Percentiles rank a stretch among this genome's conserved stretches.
Evolutionary conservation across 2,329 filamentous ascomycete genomes (phyloP).

Genomic region (Pseudogymnoascus sp.): DNA sequence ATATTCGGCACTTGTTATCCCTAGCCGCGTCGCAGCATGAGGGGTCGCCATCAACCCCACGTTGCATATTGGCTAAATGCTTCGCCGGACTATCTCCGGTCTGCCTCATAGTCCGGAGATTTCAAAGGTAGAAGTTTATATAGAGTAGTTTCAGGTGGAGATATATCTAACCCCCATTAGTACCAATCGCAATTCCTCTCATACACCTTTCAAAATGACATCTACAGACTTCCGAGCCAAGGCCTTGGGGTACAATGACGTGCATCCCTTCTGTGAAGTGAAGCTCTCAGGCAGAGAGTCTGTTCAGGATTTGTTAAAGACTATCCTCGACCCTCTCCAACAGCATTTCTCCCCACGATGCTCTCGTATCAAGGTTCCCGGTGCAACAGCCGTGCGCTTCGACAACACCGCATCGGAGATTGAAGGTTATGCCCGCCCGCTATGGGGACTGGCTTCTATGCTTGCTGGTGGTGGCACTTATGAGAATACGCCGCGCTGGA

Average conservation of each 20-base stretch:
- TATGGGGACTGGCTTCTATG: slow-evolving; percentile 66
- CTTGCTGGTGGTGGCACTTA: slow-evolving; percentile 61
- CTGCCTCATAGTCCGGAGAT: not conserved
- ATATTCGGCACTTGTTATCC: not conserved
- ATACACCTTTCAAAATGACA: not conserved
- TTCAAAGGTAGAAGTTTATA: not conserved
- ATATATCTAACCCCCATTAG: not conserved
- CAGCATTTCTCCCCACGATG: slow-evolving; percentile 61
- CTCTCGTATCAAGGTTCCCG: slow-evolving; percentile 57
- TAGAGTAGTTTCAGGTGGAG: not conserved
- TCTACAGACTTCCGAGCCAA: not conserved
- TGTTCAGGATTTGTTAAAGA: slow-evolving; percentile 51
- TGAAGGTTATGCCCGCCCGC: slow-evolving; percentile 64
- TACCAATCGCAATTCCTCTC: not conserved
- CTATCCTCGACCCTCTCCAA: slow-evolving; percentile 61
- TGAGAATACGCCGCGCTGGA: slow-evolving; percentile 53
- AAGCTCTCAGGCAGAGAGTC: slow-evolving; percentile 42
- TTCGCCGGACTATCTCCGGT: not conserved
- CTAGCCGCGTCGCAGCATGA: not conserved
- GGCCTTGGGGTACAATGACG: slow-evolving; percentile 40
- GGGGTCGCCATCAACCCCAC: not conserved
- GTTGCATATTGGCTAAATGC: slow-evolving; percentile 4
- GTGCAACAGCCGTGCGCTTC: slow-evolving; percentile 65
- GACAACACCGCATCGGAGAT: slow-evolving; percentile 70
- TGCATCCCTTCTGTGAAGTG: slow-evolving; percentile 48